Base-by-base conservation (phyloP, 2,329 filamentous ascomycete species). In the Trichoderma polysporum region DNA sequence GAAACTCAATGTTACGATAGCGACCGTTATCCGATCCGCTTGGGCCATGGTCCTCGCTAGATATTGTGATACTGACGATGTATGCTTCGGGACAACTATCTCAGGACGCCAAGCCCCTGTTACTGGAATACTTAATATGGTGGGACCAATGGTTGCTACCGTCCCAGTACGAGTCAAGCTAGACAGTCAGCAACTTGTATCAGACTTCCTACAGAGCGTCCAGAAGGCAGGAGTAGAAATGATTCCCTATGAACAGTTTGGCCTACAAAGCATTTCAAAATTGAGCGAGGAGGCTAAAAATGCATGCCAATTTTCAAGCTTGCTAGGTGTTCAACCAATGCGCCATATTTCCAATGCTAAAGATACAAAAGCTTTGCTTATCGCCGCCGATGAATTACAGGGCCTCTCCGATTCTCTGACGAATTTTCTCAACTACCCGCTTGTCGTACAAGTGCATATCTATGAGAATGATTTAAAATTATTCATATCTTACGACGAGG, bases 11-110 rank as follows among this genome's bases (percentile, higher is more conserved):
- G 41, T 71, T 27, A 73, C 72, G 0, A 5, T 69, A 1, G 68
- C 71, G 1, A 70, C 67, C 1, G 47, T 66, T 25, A 2, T 66
- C 31, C 64, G 64, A 27, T 47, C 64, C 1, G 64, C 64, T 1
- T 66, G 64, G 64, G 64, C 64, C 0, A 31, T 68, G 0, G 31
- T 80, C 5, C 73, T 79, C 0, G 73, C 75, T 0, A 69, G 77
- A 1, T 80, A 80, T 59, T 74, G 79, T 70, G 74, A 15, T 61
- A 75, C 63, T 15, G 33, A 66, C 0, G 60, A 68, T 29, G 41
- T 74, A 1, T n/a, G 70, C 5, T 74, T 73, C 33, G 73, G 73
- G 1, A 45, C 59, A 2, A 68, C 70, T 1, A 29, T 70, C 2
- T 70, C 68, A 1, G 73, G 73, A 2, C 68, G 72, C 4, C 68